Evolutionary conservation across 495 filamentous ascomycete species (phyloP).

Genomic region (Aspergillus leporis): DNA sequence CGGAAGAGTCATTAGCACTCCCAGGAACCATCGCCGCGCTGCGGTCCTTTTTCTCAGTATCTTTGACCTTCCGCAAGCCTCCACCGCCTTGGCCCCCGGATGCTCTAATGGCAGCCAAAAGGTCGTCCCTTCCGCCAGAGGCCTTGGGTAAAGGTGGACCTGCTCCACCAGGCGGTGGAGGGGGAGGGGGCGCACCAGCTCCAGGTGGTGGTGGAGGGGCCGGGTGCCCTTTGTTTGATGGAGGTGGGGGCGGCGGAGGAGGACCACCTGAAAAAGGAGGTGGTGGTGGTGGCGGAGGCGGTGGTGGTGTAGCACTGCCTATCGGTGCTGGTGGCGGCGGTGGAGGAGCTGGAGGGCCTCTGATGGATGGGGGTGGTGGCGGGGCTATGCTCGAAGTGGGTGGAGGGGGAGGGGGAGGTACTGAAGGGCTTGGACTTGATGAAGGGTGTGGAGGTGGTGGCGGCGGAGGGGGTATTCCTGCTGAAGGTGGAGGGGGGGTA

Average conservation of each 20-base stretch:
- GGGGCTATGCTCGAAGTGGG: conserved; percentile 52
- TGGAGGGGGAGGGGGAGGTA: conserved; percentile 50
- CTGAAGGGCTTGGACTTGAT: conserved; percentile 38
- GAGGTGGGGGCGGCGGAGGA: conserved; percentile 57
- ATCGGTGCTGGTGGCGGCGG: too few relatives aligned
- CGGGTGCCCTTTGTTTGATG: conserved; percentile 46
- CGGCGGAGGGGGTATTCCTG: conserved; percentile 32
- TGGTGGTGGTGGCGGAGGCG: conserved; percentile 49
- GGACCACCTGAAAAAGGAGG: conserved; percentile 34
- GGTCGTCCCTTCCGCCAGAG: conserved; percentile 56
- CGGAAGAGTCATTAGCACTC: conserved; percentile 51
- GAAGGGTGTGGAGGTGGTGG: conserved; percentile 55
- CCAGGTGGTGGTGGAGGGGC: conserved; percentile 40
- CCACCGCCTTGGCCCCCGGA: conserved; percentile 69
- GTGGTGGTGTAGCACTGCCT: too few relatives aligned
- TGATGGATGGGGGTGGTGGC: conserved; percentile 63
- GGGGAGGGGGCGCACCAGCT: conserved; percentile 63
- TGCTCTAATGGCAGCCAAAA: conserved; percentile 80
- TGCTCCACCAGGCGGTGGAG: conserved; percentile 64
- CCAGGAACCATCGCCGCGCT: conserved; percentile 71
- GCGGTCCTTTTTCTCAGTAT: conserved; percentile 74
- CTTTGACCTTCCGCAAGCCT: conserved; percentile 78
- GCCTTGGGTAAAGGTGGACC: conserved; percentile 56
- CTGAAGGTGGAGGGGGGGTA: conserved; percentile 35
- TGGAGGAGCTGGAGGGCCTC: conserved; percentile 34